These are phyloP conservation scores for Plasmodium inui DNA, from an alignment of 169 alveolate species.

Conservation along the genomic window DNA sequence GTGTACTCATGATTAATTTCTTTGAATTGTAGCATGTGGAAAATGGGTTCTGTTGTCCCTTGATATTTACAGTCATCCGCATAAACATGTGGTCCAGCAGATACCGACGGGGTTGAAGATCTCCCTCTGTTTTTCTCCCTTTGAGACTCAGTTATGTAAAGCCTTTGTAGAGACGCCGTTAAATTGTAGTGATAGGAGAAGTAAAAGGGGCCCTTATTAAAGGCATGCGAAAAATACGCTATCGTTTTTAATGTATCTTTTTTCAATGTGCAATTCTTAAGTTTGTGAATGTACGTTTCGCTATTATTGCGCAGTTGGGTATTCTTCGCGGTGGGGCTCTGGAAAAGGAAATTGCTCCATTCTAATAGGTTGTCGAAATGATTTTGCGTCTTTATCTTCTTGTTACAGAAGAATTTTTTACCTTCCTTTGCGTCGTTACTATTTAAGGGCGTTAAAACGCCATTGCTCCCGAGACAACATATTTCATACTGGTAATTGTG, in stretches of 20 bases:
- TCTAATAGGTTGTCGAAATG: slow-evolving; percentile 7
- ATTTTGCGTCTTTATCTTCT: not conserved
- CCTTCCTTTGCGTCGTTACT: not conserved
- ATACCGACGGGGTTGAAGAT: not conserved
- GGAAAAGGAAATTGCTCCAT: slow-evolving; percentile 9
- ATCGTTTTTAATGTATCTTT: slow-evolving; percentile 37
- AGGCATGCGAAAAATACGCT: slow-evolving; percentile 43
- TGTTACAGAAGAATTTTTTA: slow-evolving; percentile 30
- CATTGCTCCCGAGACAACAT: slow-evolving; percentile 23
- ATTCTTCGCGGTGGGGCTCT: not conserved
- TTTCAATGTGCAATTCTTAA: slow-evolving; percentile 41
- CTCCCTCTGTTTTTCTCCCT: not conserved
- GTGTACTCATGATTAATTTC: slow-evolving; percentile 57
- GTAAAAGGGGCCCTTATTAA: slow-evolving; percentile 74
- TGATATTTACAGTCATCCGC: not conserved
- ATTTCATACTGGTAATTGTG: slow-evolving; percentile 40
- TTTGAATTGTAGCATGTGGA: slow-evolving; percentile 29
- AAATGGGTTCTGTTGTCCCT: not conserved
- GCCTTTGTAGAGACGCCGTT: slow-evolving; percentile 48
- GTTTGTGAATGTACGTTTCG: slow-evolving; percentile 59
- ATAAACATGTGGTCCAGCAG: not conserved
- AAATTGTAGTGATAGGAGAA: slow-evolving; percentile 70
- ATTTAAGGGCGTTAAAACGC: slow-evolving; percentile 1
- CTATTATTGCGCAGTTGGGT: slow-evolving; percentile 11
- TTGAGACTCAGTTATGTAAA: slow-evolving; percentile 8